Evolutionary conservation across 768 basidiomycete species (phyloP).

Genomic region (Galerina sulciceps): DNA sequence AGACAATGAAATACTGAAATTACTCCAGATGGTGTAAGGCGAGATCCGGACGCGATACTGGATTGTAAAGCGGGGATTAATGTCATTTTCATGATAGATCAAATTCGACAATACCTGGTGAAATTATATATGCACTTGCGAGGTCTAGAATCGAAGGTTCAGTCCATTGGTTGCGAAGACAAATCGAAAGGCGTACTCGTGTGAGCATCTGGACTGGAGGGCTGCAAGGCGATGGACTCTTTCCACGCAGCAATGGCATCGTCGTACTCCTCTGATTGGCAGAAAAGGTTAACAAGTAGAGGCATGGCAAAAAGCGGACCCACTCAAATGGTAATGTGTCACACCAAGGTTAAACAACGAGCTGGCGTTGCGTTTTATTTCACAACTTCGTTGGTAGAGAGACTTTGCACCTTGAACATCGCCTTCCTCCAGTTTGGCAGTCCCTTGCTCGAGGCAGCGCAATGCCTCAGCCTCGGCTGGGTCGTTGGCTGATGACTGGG

Average conservation of each 20-base stretch:
- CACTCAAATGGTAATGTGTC: constrained; percentile 88
- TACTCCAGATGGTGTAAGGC: constrained; percentile 85
- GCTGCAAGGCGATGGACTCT: constrained; percentile 80
- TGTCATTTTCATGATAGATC: constrained; percentile 1
- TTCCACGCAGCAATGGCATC: constrained; percentile 88
- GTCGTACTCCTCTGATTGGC: constrained; percentile 77
- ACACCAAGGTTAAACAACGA: constrained; percentile 89
- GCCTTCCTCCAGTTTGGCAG: constrained; percentile 83
- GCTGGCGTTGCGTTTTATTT: constrained; percentile 80
- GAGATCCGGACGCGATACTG: constrained; percentile 81
- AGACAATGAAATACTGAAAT: constrained; percentile 24
- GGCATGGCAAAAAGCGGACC: constrained; percentile 26
- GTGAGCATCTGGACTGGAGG: constrained; percentile 84
- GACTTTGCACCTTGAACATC: constrained; percentile 80
- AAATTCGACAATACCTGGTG: constrained; percentile 40
- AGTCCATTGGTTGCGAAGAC: not conserved
- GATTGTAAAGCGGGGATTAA: constrained; percentile 22
- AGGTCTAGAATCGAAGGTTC: constrained; percentile 54
- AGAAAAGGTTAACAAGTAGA: not conserved
- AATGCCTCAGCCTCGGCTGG: constrained; percentile 83
- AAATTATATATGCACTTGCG: constrained; percentile 89
- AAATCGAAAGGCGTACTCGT: constrained; percentile 61
- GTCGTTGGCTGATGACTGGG: constrained; percentile 81
- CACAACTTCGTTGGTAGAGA: constrained; percentile 77
- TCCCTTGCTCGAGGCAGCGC: constrained; percentile 81